These are phyloP conservation scores for Saussurea involucrata DNA, from an alignment of 129 eudicot genomes.

Conservation along the genomic window DNA sequence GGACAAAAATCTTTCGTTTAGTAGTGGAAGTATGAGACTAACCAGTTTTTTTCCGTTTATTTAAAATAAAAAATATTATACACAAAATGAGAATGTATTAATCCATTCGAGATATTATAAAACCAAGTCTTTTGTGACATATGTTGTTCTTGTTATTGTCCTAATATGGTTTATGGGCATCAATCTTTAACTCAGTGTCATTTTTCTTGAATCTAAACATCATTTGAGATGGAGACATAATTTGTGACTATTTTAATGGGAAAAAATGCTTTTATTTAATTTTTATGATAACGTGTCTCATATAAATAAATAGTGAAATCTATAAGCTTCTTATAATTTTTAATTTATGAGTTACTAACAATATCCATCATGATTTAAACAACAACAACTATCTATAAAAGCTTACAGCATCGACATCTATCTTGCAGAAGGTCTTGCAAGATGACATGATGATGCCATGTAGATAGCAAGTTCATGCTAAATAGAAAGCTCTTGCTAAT, in stretches of 20 bases:
- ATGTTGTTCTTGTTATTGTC: not conserved
- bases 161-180: not conserved
- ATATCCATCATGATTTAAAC: too few species aligned
- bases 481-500: too few species aligned
- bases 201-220: not conserved
- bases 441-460: too few species aligned
- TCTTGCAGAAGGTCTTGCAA: too few species aligned
- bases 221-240: not conserved
- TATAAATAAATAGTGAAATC: too few species aligned
- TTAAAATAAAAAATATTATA: not conserved
- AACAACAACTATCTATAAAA: too few species aligned
- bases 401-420: too few species aligned
- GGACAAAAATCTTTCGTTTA: too few species aligned
- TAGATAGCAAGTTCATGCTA: too few species aligned
- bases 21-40: not conserved
- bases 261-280: not conserved
- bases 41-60: not conserved
- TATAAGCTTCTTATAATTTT: not conserved
- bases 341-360: not conserved
- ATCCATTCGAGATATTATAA: too few species aligned
- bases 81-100: not conserved
- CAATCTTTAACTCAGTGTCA: not conserved
- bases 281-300: not conserved
- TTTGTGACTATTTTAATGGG: not conserved
- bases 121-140: not conserved